A percentile compares a stretch with the other conserved stretches of the same genome.
Evolutionary conservation across 1,284 basidiomycete species (phyloP).

Genomic region (Cryptococcus hybrid): DNA sequence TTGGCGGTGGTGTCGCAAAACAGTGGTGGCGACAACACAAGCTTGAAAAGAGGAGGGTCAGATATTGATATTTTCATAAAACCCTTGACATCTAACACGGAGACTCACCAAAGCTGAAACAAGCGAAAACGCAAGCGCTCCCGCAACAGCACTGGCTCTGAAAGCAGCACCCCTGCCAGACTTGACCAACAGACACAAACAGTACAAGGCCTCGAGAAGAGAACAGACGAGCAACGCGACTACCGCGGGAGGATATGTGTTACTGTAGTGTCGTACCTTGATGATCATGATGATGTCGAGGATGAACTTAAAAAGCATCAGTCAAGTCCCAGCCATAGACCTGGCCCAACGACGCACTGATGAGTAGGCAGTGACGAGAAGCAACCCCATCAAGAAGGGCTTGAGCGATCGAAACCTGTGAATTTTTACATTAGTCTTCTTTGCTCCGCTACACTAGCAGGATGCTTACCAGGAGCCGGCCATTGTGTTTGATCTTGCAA

Average conservation of each 20-base stretch:
- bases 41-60: slow-evolving; percentile 5
- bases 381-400: neutral
- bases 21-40: slow-evolving; percentile 23
- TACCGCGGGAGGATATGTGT: slow-evolving; percentile 25
- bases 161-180: slow-evolving; percentile 14
- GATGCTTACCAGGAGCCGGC: too few relatives aligned
- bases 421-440: too few relatives aligned
- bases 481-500: too few relatives aligned
- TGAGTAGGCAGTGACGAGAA: slow-evolving; percentile 12
- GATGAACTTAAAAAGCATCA: slow-evolving; percentile 17
- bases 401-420: too few relatives aligned
- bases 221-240: slow-evolving; percentile 26
- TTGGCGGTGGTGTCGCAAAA: slow-evolving; percentile 15
- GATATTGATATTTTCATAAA: too few relatives aligned
- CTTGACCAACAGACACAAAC: slow-evolving; percentile 14
- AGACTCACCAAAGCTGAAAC: slow-evolving; percentile 26
- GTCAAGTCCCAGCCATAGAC: too few relatives aligned
- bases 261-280: slow-evolving; percentile 12
- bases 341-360: neutral
- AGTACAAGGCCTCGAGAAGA: slow-evolving; percentile 22
- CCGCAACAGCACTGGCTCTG: slow-evolving; percentile 17
- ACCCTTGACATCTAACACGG: too few relatives aligned
- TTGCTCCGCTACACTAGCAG: too few relatives aligned
- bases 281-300: slow-evolving; percentile 33
- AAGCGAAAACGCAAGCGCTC: slow-evolving; percentile 5